These are phyloP conservation scores for Aphanomyces euteiches DNA, from an alignment of 352 stramenopile genomes.

Conservation along the genomic window DNA sequence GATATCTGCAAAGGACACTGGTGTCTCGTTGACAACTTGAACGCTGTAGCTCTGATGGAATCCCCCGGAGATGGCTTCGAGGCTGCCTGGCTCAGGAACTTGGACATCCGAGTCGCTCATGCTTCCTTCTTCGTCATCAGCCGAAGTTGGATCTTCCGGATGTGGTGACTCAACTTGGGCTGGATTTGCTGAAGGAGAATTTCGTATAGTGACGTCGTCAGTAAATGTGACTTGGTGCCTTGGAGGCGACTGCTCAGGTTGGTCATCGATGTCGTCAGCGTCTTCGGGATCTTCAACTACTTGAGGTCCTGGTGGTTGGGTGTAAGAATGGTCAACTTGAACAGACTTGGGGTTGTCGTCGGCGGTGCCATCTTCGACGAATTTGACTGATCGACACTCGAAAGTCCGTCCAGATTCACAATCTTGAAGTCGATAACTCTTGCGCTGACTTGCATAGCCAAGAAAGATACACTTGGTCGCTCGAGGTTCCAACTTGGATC, in stretches of 20 bases:
- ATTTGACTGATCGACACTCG: slow-evolving; percentile 14
- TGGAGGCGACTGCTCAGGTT: too few species aligned
- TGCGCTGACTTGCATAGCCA: slow-evolving; percentile 4
- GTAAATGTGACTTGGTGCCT: too few species aligned
- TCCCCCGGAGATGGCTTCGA: slow-evolving; percentile 14
- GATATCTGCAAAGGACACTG: slow-evolving; percentile 16
- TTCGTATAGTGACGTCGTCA: too few species aligned
- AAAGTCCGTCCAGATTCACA: not conserved
- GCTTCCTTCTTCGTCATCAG: not conserved
- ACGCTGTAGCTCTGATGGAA: slow-evolving; percentile 2
- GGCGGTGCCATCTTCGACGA: slow-evolving; percentile 23
- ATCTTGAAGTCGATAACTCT: slow-evolving; percentile 24
- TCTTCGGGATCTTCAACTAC: slow-evolving; percentile 11
- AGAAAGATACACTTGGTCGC: slow-evolving; percentile 27
- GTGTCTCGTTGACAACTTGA: slow-evolving; percentile 3
- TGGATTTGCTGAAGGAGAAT: too few species aligned
- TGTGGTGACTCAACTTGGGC: too few species aligned
- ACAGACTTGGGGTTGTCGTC: not conserved
- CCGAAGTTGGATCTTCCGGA: not conserved
- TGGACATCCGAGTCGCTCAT: not conserved
- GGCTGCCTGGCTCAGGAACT: not conserved
- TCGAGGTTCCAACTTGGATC: slow-evolving; percentile 30
- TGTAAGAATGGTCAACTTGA: slow-evolving; percentile 1
- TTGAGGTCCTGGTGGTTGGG: slow-evolving; percentile 9
- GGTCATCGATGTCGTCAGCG: not conserved